Evolutionary conservation across 2,329 filamentous ascomycete species (phyloP).

Genomic region (Nakataea oryzae): DNA sequence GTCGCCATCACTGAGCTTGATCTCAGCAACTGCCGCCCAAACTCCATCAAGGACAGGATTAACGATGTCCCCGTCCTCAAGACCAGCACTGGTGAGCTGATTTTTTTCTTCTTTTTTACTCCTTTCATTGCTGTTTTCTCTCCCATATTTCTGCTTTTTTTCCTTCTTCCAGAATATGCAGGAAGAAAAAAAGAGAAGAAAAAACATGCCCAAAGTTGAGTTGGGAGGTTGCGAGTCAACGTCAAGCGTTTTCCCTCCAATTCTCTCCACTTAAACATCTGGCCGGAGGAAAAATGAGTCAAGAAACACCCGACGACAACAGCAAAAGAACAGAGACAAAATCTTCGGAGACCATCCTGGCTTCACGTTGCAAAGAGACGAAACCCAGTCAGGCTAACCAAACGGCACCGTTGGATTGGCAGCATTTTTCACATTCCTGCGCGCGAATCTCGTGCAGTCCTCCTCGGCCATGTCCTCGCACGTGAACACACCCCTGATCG

Average conservation of each 20-base stretch:
- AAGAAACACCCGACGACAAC: background rate
- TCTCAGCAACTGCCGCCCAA: constrained; percentile 33
- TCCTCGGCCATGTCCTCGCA: constrained; percentile 51
- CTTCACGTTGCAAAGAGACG: no score
- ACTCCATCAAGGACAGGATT: constrained; percentile 41
- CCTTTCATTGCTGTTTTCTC: background rate
- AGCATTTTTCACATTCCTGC: constrained; percentile 79
- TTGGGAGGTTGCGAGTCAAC: background rate
- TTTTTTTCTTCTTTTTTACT: constrained; percentile 8
- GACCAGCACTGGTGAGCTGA: constrained; percentile 46
- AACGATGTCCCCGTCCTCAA: constrained; percentile 47
- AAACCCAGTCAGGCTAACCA: background rate
- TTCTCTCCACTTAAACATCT: background rate
- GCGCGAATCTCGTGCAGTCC: constrained; percentile 66
- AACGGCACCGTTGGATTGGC: constrained; percentile 5
- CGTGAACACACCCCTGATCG: constrained; percentile 53
- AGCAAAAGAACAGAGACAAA: background rate
- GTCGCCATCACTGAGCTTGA: constrained; percentile 34
- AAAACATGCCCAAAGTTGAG: no score
- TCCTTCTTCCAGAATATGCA: background rate
- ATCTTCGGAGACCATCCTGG: no score
- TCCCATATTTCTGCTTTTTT: no score
- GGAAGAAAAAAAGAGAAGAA: background rate
- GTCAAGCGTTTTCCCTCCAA: background rate
- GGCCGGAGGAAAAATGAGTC: background rate